Evolutionary conservation across 1,139 yeast genomes (phyloP), one percentile per base, ranked within the genome.

Genomic region (Candida labiduridarum): DNA sequence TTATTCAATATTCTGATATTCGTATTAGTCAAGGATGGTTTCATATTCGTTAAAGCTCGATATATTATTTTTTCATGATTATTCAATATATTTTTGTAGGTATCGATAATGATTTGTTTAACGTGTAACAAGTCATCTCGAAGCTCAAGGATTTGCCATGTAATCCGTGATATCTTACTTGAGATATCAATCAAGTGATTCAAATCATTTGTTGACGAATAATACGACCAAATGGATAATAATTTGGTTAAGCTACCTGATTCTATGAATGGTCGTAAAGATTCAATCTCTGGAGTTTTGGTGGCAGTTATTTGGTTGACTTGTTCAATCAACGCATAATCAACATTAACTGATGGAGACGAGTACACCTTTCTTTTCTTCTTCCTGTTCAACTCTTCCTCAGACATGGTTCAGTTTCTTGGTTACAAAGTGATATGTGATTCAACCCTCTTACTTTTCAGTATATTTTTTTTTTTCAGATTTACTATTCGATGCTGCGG

Each of bases 21-120:
- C 0, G 96, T 87, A 49, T 80, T 83, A 1, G 94, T 82, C 10
- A 83, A 69, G 1, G 81, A 72, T 0, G 87, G 82, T 55, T 85
- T 79, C 57, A 78, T 67, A 52, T 83, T 80, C 53, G 78, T 80
- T 43, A 91, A 69, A 22, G 88, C 84, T 59, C 96, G 75, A 66
- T 88, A 89, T 4, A 91, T 71, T 19, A 84, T 79, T 59, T 85
- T 87, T 45, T 79, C 65, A 61, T 87, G 31, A 49, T 76, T 78
- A 1, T 76, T 72, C 16, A 90, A 65, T 9, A 90, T 67, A 18
- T 79, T 79, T 46, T 71, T 75, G 51, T 85, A 79, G 46, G 82
- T 34, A n/a, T 53, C 55, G 10, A 52, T 38, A 27, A 58, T 47
- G 7, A 40, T 31, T 30, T 51, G 50, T 46, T 49, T 44, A 22